Evolutionary conservation across 164 flowering plant species (phyloP).

Genomic region (Pachysandra terminalis): DNA sequence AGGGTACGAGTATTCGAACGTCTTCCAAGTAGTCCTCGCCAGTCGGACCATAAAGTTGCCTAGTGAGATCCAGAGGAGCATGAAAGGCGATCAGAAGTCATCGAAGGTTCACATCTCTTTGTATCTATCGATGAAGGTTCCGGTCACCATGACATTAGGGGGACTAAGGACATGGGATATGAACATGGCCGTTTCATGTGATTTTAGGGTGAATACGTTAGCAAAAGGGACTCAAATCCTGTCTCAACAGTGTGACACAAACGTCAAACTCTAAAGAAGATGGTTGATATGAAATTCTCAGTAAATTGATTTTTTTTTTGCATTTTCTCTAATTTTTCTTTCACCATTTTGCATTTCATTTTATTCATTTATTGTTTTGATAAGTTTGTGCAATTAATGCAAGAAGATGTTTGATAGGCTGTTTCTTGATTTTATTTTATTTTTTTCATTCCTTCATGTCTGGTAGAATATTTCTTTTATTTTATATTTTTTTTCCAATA

Average conservation of each 20-base stretch:
- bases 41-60: conserved; percentile 26
- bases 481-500: not conserved
- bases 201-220: conserved; percentile 32
- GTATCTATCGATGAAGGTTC: conserved; percentile 20
- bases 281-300: not conserved
- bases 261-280: conserved; percentile 11
- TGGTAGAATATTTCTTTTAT: not conserved
- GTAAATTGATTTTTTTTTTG: not conserved
- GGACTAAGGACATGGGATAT: conserved; percentile 11
- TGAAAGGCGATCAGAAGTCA: conserved; percentile 12
- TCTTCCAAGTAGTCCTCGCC: conserved; percentile 12
- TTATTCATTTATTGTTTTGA: too few relatives aligned
- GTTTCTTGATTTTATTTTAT: not conserved
- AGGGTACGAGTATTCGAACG: conserved; percentile 4
- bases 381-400: too few relatives aligned
- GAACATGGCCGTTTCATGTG: conserved; percentile 29
- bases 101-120: conserved; percentile 14
- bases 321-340: not conserved
- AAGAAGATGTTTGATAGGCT: not conserved
- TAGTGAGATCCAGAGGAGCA: conserved; percentile 27
- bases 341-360: too few relatives aligned
- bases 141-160: conserved; percentile 20
- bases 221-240: conserved; percentile 21
- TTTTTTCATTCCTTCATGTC: not conserved
- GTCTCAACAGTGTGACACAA: conserved; percentile 32